Percentiles rank a stretch among this genome's conserved stretches.
Conservation (phyloP, 2,329 filamentous ascomycete species). For the Diaporthe caulivora region DNA sequence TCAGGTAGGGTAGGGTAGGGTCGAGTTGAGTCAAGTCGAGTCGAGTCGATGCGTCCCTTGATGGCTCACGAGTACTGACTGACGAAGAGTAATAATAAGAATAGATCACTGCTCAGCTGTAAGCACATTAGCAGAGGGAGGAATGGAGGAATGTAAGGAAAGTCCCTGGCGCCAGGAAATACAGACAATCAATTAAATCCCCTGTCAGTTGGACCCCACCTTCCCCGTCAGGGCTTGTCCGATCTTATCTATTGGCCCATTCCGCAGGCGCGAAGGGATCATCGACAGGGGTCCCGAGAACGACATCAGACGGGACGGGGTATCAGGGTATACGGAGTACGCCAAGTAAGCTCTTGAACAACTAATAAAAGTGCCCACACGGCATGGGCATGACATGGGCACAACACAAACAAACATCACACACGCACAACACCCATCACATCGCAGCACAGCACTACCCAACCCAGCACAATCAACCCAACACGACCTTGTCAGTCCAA, state of each 20-base stretch:
- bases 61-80: too few relatives aligned
- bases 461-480: slow-evolving; percentile 2
- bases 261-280: slow-evolving; percentile 11
- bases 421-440: background rate
- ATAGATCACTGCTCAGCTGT: too few relatives aligned
- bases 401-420: slow-evolving; percentile 18
- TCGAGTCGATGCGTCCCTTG: slow-evolving; percentile 4
- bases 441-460: background rate
- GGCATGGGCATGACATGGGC: too few relatives aligned
- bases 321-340: too few relatives aligned
- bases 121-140: too few relatives aligned
- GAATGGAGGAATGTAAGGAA: background rate
- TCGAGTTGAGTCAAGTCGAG: background rate
- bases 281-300: slow-evolving; percentile 6
- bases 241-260: slow-evolving; percentile 22
- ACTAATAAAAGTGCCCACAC: slow-evolving; percentile 7
- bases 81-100: too few relatives aligned
- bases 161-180: slow-evolving; percentile 37
- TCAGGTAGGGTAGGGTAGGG: too few relatives aligned
- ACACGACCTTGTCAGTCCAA: background rate
- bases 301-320: slow-evolving; percentile 15
- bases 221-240: background rate
- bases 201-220: slow-evolving; percentile 31
- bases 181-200: slow-evolving; percentile 38
- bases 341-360: too few relatives aligned